phyloP scores from a whole-genome alignment of 2,329 filamentous ascomycete species.

The Cordyceps pruinosa region DNA sequence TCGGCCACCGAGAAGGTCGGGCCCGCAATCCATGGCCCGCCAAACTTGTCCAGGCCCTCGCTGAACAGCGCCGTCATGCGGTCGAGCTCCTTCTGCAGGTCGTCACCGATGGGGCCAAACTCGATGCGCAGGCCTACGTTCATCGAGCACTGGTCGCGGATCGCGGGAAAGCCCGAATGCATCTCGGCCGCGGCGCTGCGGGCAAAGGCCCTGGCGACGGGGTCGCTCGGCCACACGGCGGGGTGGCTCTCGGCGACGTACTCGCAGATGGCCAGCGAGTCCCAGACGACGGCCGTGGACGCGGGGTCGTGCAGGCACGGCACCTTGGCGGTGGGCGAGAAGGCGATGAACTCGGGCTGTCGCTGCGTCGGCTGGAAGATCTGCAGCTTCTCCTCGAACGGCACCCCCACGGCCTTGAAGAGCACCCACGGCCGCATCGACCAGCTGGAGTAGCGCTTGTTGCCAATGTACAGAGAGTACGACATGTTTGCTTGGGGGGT shows the following conservation, averaged over 20 bases:
- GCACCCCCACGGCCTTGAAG: constrained; percentile 35
- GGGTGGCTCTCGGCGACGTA: constrained; percentile 38
- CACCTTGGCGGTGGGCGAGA: constrained; percentile 36
- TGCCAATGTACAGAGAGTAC: constrained; percentile 35
- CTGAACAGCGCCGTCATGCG: constrained; percentile 31
- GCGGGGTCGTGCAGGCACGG: constrained; percentile 31
- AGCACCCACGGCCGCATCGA: constrained; percentile 41
- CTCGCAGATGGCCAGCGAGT: constrained; percentile 43
- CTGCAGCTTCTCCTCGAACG: constrained; percentile 34
- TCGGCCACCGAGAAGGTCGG: constrained; percentile 31
- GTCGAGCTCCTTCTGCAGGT: constrained; percentile 28
- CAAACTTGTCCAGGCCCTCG: constrained; percentile 32
- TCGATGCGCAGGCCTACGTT: constrained; percentile 35
- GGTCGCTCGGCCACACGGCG: constrained; percentile 34
- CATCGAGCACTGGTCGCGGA: constrained; percentile 36
- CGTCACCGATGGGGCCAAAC: constrained; percentile 22
- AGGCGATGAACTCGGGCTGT: constrained; percentile 29
- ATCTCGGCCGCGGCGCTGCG: constrained; percentile 39
- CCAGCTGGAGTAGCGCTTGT: constrained; percentile 41
- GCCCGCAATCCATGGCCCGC: constrained; percentile 36
- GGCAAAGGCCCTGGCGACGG: constrained; percentile 35
- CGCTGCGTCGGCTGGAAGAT: constrained; percentile 24
- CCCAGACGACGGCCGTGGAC: constrained; percentile 30
- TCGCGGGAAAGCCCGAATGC: constrained; percentile 36
- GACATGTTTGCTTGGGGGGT: constrained; percentile 22